phyloP scores from a whole-genome alignment of 2,329 filamentous ascomycete species.

The Aspergillus niger region DNA sequence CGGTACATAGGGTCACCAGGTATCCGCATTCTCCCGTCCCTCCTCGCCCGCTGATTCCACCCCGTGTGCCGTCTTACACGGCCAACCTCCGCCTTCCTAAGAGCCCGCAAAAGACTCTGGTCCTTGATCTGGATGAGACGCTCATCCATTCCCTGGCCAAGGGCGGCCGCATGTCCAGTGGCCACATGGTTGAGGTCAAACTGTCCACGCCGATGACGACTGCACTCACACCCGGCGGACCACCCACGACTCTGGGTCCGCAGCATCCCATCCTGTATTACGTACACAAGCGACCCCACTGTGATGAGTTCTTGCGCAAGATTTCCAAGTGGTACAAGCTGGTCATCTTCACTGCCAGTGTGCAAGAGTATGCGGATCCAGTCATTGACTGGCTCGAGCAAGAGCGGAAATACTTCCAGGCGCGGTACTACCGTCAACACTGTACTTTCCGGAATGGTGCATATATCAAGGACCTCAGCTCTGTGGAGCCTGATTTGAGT shows the following conservation, averaged over 20 bases:
- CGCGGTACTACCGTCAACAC: conserved; percentile 92
- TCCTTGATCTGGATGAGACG: conserved; percentile 95
- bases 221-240: conserved; percentile 50
- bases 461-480: conserved; percentile 96
- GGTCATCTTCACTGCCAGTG: conserved; percentile 93
- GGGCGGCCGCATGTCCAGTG: conserved; percentile 90
- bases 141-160: conserved; percentile 98
- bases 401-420: conserved; percentile 94
- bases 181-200: conserved; percentile 98
- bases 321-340: conserved; percentile 98
- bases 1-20: conserved; percentile 70
- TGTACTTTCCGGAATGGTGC: conserved; percentile 94
- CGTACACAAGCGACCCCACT: conserved; percentile 95
- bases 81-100: conserved; percentile 45
- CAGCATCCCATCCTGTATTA: conserved; percentile 98
- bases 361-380: conserved; percentile 97
- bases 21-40: conserved; percentile 90
- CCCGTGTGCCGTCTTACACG: conserved; percentile 84
- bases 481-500: conserved; percentile 93
- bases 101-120: conserved; percentile 83
- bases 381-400: conserved; percentile 98
- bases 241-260: conserved; percentile 69
- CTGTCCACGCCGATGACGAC: conserved; percentile 53
- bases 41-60: conserved; percentile 84
- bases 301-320: conserved; percentile 93